These are phyloP conservation scores for Zygnema cylindricum DNA, from an alignment of 139 green algal genomes.

Conservation along the genomic window DNA sequence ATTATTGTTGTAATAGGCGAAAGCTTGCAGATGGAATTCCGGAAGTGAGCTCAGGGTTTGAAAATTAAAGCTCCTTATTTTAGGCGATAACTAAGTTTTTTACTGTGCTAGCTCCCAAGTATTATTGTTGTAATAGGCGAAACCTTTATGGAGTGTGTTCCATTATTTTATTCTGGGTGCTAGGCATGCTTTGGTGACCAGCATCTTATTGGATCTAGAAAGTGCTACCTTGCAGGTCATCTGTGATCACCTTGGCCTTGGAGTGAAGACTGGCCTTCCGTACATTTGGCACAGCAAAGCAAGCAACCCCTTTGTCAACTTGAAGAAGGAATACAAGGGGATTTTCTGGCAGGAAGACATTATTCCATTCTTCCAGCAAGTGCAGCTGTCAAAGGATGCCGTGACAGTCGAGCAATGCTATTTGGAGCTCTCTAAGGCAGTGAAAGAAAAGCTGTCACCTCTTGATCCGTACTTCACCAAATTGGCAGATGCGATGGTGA, in stretches of 20 bases:
- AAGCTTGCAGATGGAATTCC: too few relatives aligned
- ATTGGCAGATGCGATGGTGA: constrained; percentile 89
- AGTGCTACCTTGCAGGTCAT: constrained; percentile 86
- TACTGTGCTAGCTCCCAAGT: too few relatives aligned
- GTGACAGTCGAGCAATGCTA: constrained; percentile 77
- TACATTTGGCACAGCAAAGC: constrained; percentile 98
- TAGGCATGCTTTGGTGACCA: neutral
- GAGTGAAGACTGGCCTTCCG: constrained; percentile 94
- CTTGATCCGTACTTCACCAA: constrained; percentile 96
- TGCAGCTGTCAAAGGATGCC: constrained; percentile 74
- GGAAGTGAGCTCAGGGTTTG: too few relatives aligned
- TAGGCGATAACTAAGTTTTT: too few relatives aligned
- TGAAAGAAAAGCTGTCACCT: constrained; percentile 77
- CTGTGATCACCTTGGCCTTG: constrained; percentile 89
- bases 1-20: too few relatives aligned
- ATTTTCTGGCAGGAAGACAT: constrained; percentile 94
- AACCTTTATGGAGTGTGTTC: too few relatives aligned
- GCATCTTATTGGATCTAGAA: neutral
- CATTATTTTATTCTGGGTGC: too few relatives aligned
- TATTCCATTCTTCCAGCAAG: constrained; percentile 72
- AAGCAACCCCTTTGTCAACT: constrained; percentile 94
- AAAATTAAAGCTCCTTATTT: too few relatives aligned
- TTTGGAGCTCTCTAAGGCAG: constrained; percentile 84
- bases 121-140: too few relatives aligned
- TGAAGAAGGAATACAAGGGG: constrained; percentile 97